Conservation (phyloP, 1,284 basidiomycete species). For the Ganoderma sinense region DNA sequence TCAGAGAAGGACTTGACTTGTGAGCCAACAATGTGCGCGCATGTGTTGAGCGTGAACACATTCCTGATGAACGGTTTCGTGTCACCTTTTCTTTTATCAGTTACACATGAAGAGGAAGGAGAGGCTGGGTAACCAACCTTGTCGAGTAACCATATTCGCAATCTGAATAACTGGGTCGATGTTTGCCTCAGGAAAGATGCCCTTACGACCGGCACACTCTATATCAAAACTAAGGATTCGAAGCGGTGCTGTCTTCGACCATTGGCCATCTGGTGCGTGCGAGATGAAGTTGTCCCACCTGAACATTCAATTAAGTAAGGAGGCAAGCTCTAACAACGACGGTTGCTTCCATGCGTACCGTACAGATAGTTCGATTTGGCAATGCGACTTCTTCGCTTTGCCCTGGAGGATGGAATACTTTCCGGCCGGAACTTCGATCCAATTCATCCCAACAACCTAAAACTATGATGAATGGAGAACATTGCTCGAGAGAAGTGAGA, state of each 20-base stretch:
- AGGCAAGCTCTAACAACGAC: neutral
- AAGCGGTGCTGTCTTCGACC: constrained; percentile 90
- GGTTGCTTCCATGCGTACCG: constrained; percentile 51
- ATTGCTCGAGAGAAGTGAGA: neutral
- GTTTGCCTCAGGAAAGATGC: constrained; percentile 91
- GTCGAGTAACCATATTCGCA: constrained; percentile 95
- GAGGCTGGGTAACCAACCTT: constrained; percentile 62
- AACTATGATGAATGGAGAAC: constrained; percentile 11
- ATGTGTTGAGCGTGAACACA: constrained; percentile 94
- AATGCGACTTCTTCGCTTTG: constrained; percentile 74
- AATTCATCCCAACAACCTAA: constrained; percentile 96
- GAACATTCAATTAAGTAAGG: neutral
- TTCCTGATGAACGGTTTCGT: constrained; percentile 92
- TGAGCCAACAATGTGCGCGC: constrained; percentile 93
- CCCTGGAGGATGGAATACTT: constrained; percentile 72
- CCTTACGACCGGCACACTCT: constrained; percentile 95
- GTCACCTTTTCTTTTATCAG: constrained; percentile 68
- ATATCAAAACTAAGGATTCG: constrained; percentile 97
- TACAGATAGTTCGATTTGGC: constrained; percentile 86
- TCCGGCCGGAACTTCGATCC: constrained; percentile 90
- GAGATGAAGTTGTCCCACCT: constrained; percentile 89
- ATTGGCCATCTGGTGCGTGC: constrained; percentile 88
- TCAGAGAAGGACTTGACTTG: constrained; percentile 89
- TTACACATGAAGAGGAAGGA: constrained; percentile 7
- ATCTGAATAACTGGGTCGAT: constrained; percentile 96